Evolutionary conservation across 2,329 filamentous ascomycete species (phyloP).

Genomic region (Phoma herbarum): DNA sequence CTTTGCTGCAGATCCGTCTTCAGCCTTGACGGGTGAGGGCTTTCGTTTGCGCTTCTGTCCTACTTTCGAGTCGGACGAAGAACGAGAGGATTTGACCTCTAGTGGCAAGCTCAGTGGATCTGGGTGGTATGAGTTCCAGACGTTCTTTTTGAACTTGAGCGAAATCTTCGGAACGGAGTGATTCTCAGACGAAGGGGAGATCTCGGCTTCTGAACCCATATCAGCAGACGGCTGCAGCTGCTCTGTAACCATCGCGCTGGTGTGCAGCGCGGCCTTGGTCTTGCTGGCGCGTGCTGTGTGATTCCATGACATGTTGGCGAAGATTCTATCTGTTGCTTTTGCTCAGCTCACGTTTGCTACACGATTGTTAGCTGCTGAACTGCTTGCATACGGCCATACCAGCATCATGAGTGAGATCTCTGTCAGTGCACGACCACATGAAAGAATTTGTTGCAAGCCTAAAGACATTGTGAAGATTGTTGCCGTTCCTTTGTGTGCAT

Average conservation of each 20-base stretch:
- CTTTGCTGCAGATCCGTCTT: not conserved
- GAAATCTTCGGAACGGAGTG: not conserved
- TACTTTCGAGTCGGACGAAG: not conserved
- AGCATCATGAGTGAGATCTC: not conserved
- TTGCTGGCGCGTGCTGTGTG: slow-evolving; percentile 11
- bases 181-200: not conserved
- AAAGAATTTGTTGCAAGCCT: not conserved
- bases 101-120: not conserved
- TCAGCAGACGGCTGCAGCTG: not conserved
- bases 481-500: not conserved
- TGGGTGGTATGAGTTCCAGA: slow-evolving; percentile 25
- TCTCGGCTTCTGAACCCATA: not conserved
- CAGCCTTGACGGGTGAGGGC: not conserved
- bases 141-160: slow-evolving; percentile 22
- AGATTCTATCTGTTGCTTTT: not conserved
- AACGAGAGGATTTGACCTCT: not conserved
- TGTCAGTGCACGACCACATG: not conserved
- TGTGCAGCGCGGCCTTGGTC: slow-evolving; percentile 1
- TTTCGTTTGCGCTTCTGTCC: not conserved
- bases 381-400: slow-evolving; percentile 2
- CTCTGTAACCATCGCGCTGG: not conserved
- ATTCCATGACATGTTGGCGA: slow-evolving; percentile 7
- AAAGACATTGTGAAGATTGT: slow-evolving; percentile 1
- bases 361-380: slow-evolving; percentile 17
- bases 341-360: slow-evolving; percentile 7